Base-by-base conservation (phyloP, 805 yeast genomes). In the Teunomyces panamensis region DNA sequence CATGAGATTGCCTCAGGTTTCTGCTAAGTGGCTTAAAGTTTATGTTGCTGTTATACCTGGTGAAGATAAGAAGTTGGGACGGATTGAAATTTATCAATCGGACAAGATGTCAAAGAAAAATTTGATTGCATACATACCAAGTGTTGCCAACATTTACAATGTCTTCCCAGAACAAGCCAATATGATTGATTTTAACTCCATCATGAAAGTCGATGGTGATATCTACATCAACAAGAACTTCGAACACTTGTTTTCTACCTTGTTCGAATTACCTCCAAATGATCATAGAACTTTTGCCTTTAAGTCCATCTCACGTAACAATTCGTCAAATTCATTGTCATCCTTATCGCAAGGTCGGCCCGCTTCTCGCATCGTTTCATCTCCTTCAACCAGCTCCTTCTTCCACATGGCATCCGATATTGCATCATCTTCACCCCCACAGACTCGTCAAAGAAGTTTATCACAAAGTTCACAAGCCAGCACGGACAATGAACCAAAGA, bases 21-120 rank as follows among this genome's bases (percentile, higher is more conserved):
- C 80, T 41, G 73, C 74, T 52, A 78, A 79, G 56, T 84, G 88
- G 88, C 58, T 80, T 29, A 73, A 77, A 54, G 80, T 83, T 51
- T 80, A 62, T 48, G 69, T 79, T 51, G 79, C 73, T 2, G 68
- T 81, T 3, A 59, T 65, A 2, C 86, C 87, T 0, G 64, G 68
- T 14, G 75, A 72, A 35, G 47, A 54, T 17, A 74, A 74, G 56
- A 73, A 73, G 53, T 63, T 64, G 42, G 87, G 86, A 28, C 68
- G 76, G 36, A 68, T 83, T 42, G 80, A 79, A 56, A 69, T 84
- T 27, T 84, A 79, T 60, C 64, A 75, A 4, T 68, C 74, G 7
- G 76, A 76, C 13, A 79, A 73, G 54, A 67, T 75, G 24, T 50
- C 66, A 11, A 81, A 81, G 59, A 81, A 78, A 58, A 66, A 73